A percentile compares a stretch with the other conserved stretches of the same genome.
Evolutionary conservation across 148 eudicot genomes (phyloP).

Genomic region (Persicaria tinctoria): DNA sequence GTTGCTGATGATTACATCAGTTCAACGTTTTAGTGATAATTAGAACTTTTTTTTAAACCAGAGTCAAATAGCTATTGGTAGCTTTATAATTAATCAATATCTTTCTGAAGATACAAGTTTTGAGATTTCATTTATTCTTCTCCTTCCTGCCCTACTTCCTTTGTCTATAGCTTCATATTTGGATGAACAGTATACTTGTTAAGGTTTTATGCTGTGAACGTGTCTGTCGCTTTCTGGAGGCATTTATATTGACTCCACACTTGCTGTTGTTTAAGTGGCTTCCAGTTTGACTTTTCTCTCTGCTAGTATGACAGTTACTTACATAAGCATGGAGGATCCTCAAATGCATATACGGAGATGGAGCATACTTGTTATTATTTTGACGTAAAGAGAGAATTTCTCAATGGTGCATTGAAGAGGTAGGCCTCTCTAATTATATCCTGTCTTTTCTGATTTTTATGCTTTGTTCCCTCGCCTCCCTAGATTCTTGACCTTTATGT

Average conservation of each 20-base stretch:
- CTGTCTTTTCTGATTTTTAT: too few relatives aligned
- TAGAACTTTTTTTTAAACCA: neutral
- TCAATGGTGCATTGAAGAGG: slow-evolving; percentile 73
- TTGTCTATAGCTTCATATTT: neutral
- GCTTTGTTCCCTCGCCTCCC: too few relatives aligned
- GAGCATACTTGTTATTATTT: slow-evolving; percentile 96
- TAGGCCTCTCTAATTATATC: slow-evolving; percentile 11
- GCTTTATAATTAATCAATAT: neutral
- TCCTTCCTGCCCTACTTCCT: neutral
- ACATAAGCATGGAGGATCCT: slow-evolving; percentile 96
- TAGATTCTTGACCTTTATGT: too few relatives aligned
- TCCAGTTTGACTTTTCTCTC: slow-evolving; percentile 25
- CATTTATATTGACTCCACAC: neutral
- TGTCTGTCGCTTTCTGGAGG: neutral
- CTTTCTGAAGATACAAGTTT: neutral
- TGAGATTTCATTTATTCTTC: neutral
- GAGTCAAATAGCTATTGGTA: neutral
- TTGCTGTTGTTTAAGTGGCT: neutral
- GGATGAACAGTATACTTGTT: neutral
- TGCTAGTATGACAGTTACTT: slow-evolving; percentile 91
- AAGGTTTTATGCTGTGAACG: neutral
- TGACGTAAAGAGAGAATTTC: slow-evolving; percentile 82
- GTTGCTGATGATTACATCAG: too few relatives aligned
- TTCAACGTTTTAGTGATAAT: too few relatives aligned
- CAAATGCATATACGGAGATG: slow-evolving; percentile 96